Conservation (phyloP, 768 basidiomycete species). For the Boletus insuetus region DNA sequence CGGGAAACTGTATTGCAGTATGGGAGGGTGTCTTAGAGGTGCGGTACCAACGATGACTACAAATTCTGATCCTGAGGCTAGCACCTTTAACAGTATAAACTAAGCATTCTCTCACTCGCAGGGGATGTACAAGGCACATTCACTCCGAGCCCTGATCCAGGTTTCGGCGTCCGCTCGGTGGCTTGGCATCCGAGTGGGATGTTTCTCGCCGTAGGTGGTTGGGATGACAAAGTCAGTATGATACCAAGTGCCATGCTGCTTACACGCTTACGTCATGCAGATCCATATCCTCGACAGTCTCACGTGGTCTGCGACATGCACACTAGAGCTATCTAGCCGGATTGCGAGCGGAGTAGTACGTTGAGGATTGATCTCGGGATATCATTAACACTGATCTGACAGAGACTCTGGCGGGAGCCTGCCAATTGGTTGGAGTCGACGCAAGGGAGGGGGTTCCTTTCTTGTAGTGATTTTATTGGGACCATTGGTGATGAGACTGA, state of each 20-base stretch:
- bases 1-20: constrained; percentile 68
- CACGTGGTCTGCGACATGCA: constrained; percentile 68
- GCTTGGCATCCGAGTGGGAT: constrained; percentile 86
- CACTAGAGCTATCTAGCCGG: constrained; percentile 59
- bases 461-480: constrained; percentile 52
- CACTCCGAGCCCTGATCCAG: constrained; percentile 71
- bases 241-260: not conserved
- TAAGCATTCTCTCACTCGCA: constrained; percentile 65
- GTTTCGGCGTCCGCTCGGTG: constrained; percentile 75
- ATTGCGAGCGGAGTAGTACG: constrained; percentile 58
- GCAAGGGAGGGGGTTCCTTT: constrained; percentile 81
- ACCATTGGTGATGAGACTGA: not conserved
- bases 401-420: constrained; percentile 89
- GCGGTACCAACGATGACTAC: constrained; percentile 7
- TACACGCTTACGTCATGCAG: constrained; percentile 36
- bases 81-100: constrained; percentile 58
- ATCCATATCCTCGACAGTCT: constrained; percentile 72
- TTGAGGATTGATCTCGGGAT: constrained; percentile 1
- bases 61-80: not conserved
- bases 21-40: constrained; percentile 90
- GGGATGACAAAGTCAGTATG: constrained; percentile 75
- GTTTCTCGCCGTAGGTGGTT: constrained; percentile 81
- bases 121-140: constrained; percentile 67
- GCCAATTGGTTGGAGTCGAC: constrained; percentile 80
- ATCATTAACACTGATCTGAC: constrained; percentile 8